Percentiles rank a stretch among this genome's conserved stretches.
Evolutionary conservation across 495 filamentous ascomycete genomes (phyloP).

Genomic region (Xanthoparmelia taractica): DNA sequence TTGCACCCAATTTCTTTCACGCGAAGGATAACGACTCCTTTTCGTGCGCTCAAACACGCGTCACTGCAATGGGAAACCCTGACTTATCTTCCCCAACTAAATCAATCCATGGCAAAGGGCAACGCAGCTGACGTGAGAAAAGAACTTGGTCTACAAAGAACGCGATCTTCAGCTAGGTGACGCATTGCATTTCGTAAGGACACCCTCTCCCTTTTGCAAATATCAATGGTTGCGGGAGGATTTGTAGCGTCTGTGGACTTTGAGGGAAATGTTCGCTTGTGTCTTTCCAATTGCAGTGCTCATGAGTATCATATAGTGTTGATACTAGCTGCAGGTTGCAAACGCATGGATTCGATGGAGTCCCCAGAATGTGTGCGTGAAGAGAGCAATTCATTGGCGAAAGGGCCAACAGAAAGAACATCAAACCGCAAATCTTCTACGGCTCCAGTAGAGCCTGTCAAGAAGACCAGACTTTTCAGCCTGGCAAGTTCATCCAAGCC

Average conservation of each 20-base stretch:
- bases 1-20: background rate
- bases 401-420: background rate
- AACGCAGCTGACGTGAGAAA: background rate
- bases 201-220: background rate
- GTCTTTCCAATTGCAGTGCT: background rate
- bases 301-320: background rate
- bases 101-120: background rate
- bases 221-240: background rate
- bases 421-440: background rate
- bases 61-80: background rate
- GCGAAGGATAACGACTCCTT: background rate
- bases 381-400: background rate
- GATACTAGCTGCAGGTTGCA: background rate
- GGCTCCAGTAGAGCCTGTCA: background rate
- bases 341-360: background rate
- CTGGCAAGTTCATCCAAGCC: slow-evolving; percentile 1
- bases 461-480: slow-evolving; percentile 4
- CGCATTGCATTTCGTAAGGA: background rate
- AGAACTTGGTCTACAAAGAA: background rate
- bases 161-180: background rate
- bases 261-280: background rate
- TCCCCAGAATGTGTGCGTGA: background rate
- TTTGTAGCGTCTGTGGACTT: background rate
- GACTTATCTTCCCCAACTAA: background rate
- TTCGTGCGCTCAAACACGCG: background rate